Percentiles rank a stretch among this genome's conserved stretches.
Conservation (phyloP, 2,329 filamentous ascomycete genomes). For the Fusarium drepaniforme region DNA sequence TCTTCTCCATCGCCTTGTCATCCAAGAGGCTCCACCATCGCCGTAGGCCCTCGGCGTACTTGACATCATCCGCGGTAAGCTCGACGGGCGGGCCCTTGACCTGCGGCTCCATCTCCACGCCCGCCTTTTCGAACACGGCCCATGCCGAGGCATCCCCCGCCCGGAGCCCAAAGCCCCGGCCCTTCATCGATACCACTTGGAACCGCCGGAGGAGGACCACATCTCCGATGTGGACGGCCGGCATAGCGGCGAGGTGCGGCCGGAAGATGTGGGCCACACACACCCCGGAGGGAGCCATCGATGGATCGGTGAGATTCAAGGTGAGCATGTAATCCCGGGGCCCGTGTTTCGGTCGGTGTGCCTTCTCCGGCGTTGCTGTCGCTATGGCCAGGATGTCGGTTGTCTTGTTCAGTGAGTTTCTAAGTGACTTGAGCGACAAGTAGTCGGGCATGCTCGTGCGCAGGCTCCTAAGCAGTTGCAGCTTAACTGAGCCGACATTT, state of each 20-base stretch:
- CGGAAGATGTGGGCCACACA: constrained; percentile 70
- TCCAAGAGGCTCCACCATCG: constrained; percentile 64
- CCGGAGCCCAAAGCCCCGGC: constrained; percentile 67
- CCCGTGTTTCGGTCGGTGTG: constrained; percentile 67
- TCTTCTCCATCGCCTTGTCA: constrained; percentile 57
- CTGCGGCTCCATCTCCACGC: constrained; percentile 59
- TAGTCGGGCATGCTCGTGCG: constrained; percentile 65
- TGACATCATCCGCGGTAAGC: constrained; percentile 61
- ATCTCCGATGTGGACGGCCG: constrained; percentile 67
- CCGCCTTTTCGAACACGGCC: constrained; percentile 68
- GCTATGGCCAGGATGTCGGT: constrained; percentile 68
- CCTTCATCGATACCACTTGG: constrained; percentile 64
- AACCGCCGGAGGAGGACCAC: constrained; percentile 70
- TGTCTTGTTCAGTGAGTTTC: constrained; percentile 60
- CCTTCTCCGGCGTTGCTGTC: constrained; percentile 61
- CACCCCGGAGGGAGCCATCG: constrained; percentile 62
- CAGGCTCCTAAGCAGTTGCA: constrained; percentile 60
- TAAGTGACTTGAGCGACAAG: constrained; percentile 64
- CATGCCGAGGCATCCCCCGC: constrained; percentile 70
- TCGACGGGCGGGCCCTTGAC: constrained; percentile 72
- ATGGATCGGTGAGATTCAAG: constrained; percentile 69
- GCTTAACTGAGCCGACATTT: constrained; percentile 54
- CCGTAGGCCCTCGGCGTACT: constrained; percentile 61
- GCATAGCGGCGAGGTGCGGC: constrained; percentile 68
- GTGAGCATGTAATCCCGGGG: constrained; percentile 71